Base-by-base conservation (phyloP, 495 filamentous ascomycete species). In the Penicillium atrosanguineum region DNA sequence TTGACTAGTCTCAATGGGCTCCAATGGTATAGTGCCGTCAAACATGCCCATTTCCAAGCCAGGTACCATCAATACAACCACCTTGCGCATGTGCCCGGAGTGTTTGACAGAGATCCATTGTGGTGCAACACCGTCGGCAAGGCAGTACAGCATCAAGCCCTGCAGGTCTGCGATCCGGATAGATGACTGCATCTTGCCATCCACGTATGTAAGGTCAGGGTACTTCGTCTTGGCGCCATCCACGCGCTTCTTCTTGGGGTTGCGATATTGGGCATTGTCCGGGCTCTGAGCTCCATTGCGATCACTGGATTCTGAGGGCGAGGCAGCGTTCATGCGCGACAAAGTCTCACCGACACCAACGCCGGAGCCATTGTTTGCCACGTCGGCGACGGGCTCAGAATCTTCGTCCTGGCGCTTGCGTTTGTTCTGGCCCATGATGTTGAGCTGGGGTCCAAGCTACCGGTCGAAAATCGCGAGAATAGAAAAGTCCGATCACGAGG, bases 51-150 rank as follows among this genome's bases (percentile, higher is more conserved):
- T 82, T 67, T 96, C 91, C 14, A 97, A 69, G 11, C 93, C 94
- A 0, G 94, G 95, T 7, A 95, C 88, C 88, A 97, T 93, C 52
- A 97, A 71, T n/a, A 91, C 82, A 15, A 96, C 94, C 19, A 91
- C 86, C 68, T 92, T 95, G 34, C 84, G 77, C 46, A 97, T 85
- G 58, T 85, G 76, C 0, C 79, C 78, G 46, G 90, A 87, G 63
- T 96, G 82, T 59, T 83, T 80, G 43, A 95, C 79, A 19, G 88
- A 83, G 16, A 96, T 83, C 88, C 92, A 98, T 70, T 94, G 87
- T 5, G 95, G 94, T 6, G 87, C 82, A 26, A 76, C 57, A 0
- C 87, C 94, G 68, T 97, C 91, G 39, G 91, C 89, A 51, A 96
- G 83, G 50, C 95, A 82, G 69, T 96, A 97, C n/a, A 97, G 76